These are phyloP conservation scores for Trypanosoma conorhini DNA, from an alignment of 208 protist genomes.

Conservation along the genomic window DNA sequence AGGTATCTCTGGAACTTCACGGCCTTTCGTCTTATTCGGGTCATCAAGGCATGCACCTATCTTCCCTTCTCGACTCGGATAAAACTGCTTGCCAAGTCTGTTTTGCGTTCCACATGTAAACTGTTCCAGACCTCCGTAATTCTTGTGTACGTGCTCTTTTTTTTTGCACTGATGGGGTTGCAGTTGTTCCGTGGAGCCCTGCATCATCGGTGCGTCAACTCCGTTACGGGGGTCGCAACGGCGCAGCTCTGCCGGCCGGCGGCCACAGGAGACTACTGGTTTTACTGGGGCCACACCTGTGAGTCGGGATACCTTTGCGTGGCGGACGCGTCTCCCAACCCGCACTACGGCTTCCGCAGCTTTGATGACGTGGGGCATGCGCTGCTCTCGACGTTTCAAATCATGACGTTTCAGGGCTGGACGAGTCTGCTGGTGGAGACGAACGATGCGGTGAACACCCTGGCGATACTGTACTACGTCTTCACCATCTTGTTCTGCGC, in stretches of 20 bases:
- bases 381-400: constrained; percentile 85
- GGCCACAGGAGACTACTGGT: constrained; percentile 52
- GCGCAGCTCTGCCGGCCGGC: constrained; percentile 60
- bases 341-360: constrained; percentile 81
- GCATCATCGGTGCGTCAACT: constrained; percentile 79
- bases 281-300: constrained; percentile 81
- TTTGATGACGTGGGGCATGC: constrained; percentile 93
- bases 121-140: constrained; percentile 71
- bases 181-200: constrained; percentile 84
- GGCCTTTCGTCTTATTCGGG: constrained; percentile 82
- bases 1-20: constrained; percentile 84
- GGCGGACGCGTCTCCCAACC: constrained; percentile 57
- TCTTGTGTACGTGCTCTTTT: constrained; percentile 85
- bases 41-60: constrained; percentile 82
- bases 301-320: constrained; percentile 50
- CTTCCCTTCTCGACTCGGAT: constrained; percentile 70
- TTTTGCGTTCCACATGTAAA: constrained; percentile 78
- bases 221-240: constrained; percentile 49
- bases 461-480: constrained; percentile 84
- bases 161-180: constrained; percentile 86
- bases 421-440: constrained; percentile 79
- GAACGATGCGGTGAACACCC: constrained; percentile 58
- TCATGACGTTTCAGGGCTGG: constrained; percentile 93
- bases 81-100: constrained; percentile 87
- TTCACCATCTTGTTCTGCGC: constrained; percentile 84